phyloP scores from a whole-genome alignment of 768 basidiomycete species.

The Hebeloma cylindrosporum region DNA sequence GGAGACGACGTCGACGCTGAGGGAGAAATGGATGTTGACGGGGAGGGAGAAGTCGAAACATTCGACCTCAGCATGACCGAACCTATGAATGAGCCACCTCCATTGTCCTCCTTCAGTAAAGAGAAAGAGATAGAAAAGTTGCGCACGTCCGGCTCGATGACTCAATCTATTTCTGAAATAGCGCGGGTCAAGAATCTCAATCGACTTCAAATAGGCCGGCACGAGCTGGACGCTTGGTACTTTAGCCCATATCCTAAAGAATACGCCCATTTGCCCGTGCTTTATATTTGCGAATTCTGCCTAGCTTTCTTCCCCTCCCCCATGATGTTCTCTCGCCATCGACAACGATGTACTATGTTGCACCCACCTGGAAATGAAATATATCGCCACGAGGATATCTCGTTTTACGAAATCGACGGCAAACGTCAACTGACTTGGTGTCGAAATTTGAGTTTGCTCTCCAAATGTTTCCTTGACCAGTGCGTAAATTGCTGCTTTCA shows the following conservation, averaged over 20 bases:
- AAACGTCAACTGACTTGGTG: conserved; percentile 96
- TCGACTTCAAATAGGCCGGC: conserved; percentile 90
- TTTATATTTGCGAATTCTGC: conserved; percentile 99
- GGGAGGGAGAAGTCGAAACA: conserved; percentile 70
- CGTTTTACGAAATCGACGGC: conserved; percentile 98
- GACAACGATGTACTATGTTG: conserved; percentile 83
- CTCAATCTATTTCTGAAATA: conserved; percentile 96
- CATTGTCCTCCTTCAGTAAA: conserved; percentile 79
- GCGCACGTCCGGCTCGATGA: conserved; percentile 97
- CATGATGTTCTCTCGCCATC: conserved; percentile 91
- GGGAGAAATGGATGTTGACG: conserved; percentile 74
- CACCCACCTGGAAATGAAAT: conserved; percentile 99
- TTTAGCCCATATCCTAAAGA: conserved; percentile 99
- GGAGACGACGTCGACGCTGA: conserved; percentile 62
- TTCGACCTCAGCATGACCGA: conserved; percentile 62
- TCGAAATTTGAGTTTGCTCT: conserved; percentile 92
- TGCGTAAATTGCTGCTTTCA: conserved; percentile 40
- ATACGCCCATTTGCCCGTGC: conserved; percentile 90
- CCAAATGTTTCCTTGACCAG: conserved; percentile 99
- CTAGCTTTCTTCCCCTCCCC: conserved; percentile 88
- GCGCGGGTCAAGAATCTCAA: conserved; percentile 98
- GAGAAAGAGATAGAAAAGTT: conserved; percentile 99
- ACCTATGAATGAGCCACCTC: conserved; percentile 50
- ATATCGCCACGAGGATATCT: conserved; percentile 95
- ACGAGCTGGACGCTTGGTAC: conserved; percentile 99